A percentile compares a stretch with the other conserved stretches of the same genome.
These are phyloP conservation scores for Allantophomopsis cytisporea DNA, from an alignment of 2,329 filamentous ascomycete genomes.

Conservation along the genomic window DNA sequence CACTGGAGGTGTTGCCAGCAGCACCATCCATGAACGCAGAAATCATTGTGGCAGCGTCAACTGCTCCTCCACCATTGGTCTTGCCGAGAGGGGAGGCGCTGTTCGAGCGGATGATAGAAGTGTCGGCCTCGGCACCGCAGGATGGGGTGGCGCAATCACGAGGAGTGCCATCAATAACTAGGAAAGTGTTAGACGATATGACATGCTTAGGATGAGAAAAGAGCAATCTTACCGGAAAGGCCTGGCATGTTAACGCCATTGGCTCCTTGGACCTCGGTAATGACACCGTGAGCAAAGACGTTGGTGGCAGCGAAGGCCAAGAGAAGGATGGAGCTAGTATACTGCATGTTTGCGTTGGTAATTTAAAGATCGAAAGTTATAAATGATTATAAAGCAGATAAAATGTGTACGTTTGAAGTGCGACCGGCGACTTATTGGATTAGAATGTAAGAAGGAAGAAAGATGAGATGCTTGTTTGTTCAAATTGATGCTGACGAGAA, in stretches of 20 bases:
- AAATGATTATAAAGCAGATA: conserved; percentile 1
- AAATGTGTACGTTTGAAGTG: conserved; percentile 1
- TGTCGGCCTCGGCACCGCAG: conserved; percentile 56
- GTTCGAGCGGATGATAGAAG: conserved; percentile 50
- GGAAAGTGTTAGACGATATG: background rate
- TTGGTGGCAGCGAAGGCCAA: conserved; percentile 28
- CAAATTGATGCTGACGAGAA: too few species aligned
- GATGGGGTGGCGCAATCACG: conserved; percentile 48
- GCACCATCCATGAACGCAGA: conserved; percentile 42
- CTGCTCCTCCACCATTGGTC: conserved; percentile 43
- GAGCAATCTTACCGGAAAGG: conserved; percentile 29
- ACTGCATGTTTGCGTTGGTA: conserved; percentile 26
- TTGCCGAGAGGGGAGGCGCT: conserved; percentile 48
- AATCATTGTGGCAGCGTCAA: conserved; percentile 43
- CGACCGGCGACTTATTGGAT: conserved; percentile 2
- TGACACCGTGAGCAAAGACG: conserved; percentile 42
- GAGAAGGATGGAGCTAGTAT: conserved; percentile 29
- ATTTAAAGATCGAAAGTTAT: background rate
- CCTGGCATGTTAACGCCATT: conserved; percentile 51
- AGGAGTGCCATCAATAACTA: conserved; percentile 50
- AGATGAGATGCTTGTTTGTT: too few species aligned
- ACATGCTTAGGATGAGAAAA: too few species aligned
- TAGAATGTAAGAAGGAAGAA: too few species aligned
- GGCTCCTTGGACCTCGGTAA: conserved; percentile 40
- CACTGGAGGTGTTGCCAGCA: conserved; percentile 22